A percentile compares a stretch with the other conserved stretches of the same genome.
Conservation (phyloP, 495 filamentous ascomycete genomes). For the Trichocladium antarcticum region DNA sequence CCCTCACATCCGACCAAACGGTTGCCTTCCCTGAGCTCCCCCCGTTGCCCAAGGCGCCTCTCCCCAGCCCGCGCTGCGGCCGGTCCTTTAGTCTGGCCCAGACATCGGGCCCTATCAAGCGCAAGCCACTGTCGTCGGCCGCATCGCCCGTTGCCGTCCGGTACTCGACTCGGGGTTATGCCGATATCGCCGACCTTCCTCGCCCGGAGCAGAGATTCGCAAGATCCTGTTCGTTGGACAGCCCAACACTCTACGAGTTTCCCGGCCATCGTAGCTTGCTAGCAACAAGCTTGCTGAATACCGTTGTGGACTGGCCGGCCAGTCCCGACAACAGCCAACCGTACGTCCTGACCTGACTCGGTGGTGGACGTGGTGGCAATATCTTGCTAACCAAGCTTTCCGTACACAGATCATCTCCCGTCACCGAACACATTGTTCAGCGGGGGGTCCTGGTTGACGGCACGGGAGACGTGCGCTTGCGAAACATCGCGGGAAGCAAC, state of each 20-base stretch:
- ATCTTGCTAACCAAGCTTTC: slow-evolving; percentile 16
- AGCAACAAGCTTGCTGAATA: slow-evolving; percentile 11
- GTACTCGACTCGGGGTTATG: slow-evolving; percentile 35
- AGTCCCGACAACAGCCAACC: slow-evolving; percentile 15
- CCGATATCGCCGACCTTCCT: slow-evolving; percentile 28
- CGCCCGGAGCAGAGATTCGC: slow-evolving; percentile 38
- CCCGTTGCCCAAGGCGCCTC: slow-evolving; percentile 10
- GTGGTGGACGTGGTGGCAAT: slow-evolving; percentile 22
- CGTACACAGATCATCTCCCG: slow-evolving; percentile 21
- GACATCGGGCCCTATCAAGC: slow-evolving; percentile 32
- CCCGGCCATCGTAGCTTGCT: slow-evolving; percentile 22
- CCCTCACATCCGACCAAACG: slow-evolving; percentile 20
- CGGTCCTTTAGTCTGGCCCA: slow-evolving; percentile 26
- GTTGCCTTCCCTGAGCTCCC: slow-evolving; percentile 19
- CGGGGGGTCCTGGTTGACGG: slow-evolving; percentile 13
- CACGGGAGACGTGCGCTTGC: slow-evolving; percentile 26
- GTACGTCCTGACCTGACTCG: slow-evolving; percentile 20
- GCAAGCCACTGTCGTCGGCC: slow-evolving; percentile 45
- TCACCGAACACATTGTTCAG: slow-evolving; percentile 9
- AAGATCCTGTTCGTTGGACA: slow-evolving; percentile 43
- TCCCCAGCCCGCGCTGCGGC: slow-evolving; percentile 22
- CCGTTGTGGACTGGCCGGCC: slow-evolving; percentile 11
- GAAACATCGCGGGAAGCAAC: slow-evolving; percentile 27
- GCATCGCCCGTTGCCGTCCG: slow-evolving; percentile 41
- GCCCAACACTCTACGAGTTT: slow-evolving; percentile 48